Base-by-base conservation (phyloP, 805 yeast species). In the Candida incommunis region DNA sequence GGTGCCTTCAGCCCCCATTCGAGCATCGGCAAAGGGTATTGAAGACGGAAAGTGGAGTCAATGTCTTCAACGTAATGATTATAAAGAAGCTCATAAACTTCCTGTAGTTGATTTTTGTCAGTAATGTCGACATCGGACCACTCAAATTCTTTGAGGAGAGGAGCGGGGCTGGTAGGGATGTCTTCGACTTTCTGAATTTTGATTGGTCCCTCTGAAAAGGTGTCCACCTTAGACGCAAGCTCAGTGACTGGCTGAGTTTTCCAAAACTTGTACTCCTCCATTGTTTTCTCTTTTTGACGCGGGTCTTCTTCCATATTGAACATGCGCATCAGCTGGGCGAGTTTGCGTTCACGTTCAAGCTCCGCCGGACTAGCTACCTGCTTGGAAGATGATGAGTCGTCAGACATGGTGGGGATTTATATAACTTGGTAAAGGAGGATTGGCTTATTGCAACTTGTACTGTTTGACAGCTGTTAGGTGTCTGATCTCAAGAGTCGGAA, bases 241-340 rank as follows among this genome's bases (percentile, higher is more conserved):
- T 69, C 70, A 5, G 87, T 74, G 20, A 92, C 97, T 0, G 98
- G 98, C 65, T 92, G 98, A 2, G 98, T 92, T 57, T 82, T 84
- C 98, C 98, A 92, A 65, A 92, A 92, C 66, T 83, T 85, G 68
- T 88, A 85, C 58, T 88, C 94, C 44, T 82, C 78, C 83, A 87
- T 86, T 21, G 78, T 50, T 51, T 65, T 65, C 18, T 31, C 37
- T 4, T n/a, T 7, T n/a, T 31, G 11, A 5, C 4, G 7, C 18
- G 37, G 37, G 18, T 31, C 37, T 5, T 31, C 37, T n/a, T 31
- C 18, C 18, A 31, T 7, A 11, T 31, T 11, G 37, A 31, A 31
- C 37, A 31, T 11, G 7, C 37, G 11, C 37, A 31, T 9, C 37
- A 31, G n/a, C 20, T 31, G 18, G 20, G 37, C 37, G 18, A 31